Percentiles rank a stretch among this genome's conserved stretches.
These are phyloP conservation scores for Gossypium turneri DNA, from an alignment of 345 rosid species.

Conservation along the genomic window DNA sequence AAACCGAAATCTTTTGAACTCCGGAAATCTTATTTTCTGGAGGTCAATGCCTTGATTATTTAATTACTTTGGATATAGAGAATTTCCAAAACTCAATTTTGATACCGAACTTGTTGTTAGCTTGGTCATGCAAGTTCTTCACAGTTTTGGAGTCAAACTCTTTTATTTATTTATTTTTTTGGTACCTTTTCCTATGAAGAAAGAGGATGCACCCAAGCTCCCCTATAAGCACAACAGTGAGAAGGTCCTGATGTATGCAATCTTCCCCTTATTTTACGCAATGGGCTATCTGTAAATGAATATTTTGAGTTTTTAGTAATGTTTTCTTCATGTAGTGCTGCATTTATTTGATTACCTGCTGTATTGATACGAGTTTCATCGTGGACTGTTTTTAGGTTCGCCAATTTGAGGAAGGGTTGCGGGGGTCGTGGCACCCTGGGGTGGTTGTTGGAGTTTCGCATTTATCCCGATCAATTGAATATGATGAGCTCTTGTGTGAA, in stretches of 20 bases:
- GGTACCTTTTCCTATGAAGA: background rate
- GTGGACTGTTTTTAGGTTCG: slow-evolving; percentile 31
- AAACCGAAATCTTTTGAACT: background rate
- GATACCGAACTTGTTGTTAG: background rate
- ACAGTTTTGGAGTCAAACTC: background rate
- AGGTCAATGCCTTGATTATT: background rate
- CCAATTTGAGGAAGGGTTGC: slow-evolving; percentile 41
- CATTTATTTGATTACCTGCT: slow-evolving; percentile 3
- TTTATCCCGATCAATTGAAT: slow-evolving; percentile 27
- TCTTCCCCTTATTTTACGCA: background rate
- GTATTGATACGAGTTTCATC: background rate
- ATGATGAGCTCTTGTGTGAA: slow-evolving; percentile 37
- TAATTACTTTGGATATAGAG: background rate
- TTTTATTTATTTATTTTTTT: background rate
- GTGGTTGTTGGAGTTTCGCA: slow-evolving; percentile 35
- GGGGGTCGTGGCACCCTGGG: slow-evolving; percentile 42
- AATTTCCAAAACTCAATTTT: background rate
- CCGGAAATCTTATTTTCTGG: background rate
- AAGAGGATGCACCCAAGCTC: background rate
- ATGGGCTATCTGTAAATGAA: background rate
- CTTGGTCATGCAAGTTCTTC: background rate
- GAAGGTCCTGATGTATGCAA: background rate
- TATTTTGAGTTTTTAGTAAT: background rate
- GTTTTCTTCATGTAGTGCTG: background rate
- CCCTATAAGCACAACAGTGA: background rate